Conservation (phyloP, 495 filamentous ascomycete genomes). For the Sporormia fimetaria region DNA sequence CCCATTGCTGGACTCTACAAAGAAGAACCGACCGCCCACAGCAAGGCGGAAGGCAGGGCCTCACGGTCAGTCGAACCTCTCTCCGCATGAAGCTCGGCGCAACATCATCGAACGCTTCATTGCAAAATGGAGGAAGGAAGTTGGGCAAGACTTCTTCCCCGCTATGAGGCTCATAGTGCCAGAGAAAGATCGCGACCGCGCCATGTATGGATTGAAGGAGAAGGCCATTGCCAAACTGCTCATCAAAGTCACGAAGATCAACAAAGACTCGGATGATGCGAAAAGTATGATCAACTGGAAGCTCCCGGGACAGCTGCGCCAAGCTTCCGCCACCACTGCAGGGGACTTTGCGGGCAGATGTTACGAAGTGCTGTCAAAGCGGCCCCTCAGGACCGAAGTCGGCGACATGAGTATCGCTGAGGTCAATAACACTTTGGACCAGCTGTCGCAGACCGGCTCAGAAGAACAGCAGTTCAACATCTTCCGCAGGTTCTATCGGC, state of each 20-base stretch:
- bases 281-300: conserved; percentile 87
- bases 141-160: conserved; percentile 87
- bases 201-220: conserved; percentile 93
- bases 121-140: conserved; percentile 72
- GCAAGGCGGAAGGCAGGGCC: conserved; percentile 46
- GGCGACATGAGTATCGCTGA: conserved; percentile 77
- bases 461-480: conserved; percentile 76
- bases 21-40: conserved; percentile 47
- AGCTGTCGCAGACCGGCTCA: conserved; percentile 58
- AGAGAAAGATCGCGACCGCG: conserved; percentile 83
- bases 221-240: conserved; percentile 78
- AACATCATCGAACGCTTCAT: conserved; percentile 85
- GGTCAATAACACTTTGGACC: conserved; percentile 79
- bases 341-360: conserved; percentile 89
- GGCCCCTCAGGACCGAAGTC: conserved; percentile 59
- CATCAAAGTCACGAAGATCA: conserved; percentile 85
- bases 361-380: conserved; percentile 73
- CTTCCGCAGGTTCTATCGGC: conserved; percentile 68
- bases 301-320: conserved; percentile 52
- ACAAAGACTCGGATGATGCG: conserved; percentile 81
- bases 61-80: conserved; percentile 45
- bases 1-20: conserved; percentile 72
- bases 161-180: conserved; percentile 87
- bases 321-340: conserved; percentile 49
- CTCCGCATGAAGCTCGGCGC: conserved; percentile 73